Conservation (phyloP, 352 stramenopile genomes). For the Globisporangium radiosum region DNA sequence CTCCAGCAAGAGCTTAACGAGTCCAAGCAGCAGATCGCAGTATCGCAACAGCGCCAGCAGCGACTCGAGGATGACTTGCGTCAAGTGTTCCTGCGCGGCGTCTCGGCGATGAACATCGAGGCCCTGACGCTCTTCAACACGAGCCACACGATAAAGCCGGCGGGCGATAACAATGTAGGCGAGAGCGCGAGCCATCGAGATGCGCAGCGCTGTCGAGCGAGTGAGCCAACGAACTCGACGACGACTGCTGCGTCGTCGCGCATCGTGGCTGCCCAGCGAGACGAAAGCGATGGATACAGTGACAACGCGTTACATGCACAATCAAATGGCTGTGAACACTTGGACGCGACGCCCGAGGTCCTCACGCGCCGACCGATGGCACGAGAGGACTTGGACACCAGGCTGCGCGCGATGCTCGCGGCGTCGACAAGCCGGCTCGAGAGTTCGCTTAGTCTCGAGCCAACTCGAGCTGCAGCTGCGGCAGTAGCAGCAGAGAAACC, state of each 20-base stretch:
- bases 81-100: conserved; percentile 57
- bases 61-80: conserved; percentile 57
- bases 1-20: conserved; percentile 38
- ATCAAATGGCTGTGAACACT: no score
- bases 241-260: no score
- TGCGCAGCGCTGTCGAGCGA: neutral
- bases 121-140: conserved; percentile 53
- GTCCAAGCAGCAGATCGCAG: conserved; percentile 21
- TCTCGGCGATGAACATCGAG: conserved; percentile 79
- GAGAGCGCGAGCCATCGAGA: neutral
- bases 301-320: no score
- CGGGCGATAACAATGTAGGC: conserved; percentile 4
- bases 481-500: neutral
- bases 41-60: conserved; percentile 33
- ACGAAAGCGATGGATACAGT: neutral
- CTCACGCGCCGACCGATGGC: conserved; percentile 2
- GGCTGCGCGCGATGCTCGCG: conserved; percentile 9
- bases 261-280: neutral
- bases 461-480: neutral
- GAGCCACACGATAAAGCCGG: conserved; percentile 25
- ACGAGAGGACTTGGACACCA: conserved; percentile 7
- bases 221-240: neutral
- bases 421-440: conserved; percentile 8
- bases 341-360: neutral
- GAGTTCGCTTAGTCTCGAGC: neutral